Evolutionary conservation across 768 basidiomycete species (phyloP).

Genomic region (Russula compacta): DNA sequence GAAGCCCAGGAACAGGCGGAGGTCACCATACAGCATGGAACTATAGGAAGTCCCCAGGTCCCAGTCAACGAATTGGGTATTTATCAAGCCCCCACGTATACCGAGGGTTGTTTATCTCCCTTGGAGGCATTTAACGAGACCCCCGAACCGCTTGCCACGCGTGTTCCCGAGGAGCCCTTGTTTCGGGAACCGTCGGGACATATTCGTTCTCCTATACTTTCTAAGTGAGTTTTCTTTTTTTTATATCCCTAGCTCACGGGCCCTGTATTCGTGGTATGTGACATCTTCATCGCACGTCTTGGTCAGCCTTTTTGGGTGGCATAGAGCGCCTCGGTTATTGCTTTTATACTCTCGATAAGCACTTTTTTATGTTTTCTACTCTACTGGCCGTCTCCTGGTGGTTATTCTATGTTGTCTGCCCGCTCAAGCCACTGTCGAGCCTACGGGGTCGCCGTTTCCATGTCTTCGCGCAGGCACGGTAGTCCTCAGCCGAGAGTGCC

Average conservation of each 20-base stretch:
- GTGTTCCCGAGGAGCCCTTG: neutral
- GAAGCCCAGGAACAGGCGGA: neutral
- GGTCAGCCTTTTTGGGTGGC: neutral
- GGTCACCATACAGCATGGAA: neutral
- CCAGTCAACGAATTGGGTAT: constrained; percentile 9
- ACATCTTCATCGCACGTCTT: neutral
- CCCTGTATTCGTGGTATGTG: neutral
- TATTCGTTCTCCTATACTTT: constrained; percentile 18
- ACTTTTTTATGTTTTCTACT: neutral
- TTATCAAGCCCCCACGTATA: neutral
- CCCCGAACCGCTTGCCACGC: neutral
- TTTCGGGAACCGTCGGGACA: constrained; percentile 7
- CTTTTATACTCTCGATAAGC: neutral
- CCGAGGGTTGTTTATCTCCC: constrained; percentile 5
- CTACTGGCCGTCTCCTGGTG: neutral
- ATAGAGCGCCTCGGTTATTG: neutral
- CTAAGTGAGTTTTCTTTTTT: constrained; percentile 14
- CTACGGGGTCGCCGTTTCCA: neutral
- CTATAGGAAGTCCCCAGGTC: neutral
- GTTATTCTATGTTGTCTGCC: neutral
- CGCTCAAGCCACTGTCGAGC: neutral
- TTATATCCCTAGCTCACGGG: neutral
- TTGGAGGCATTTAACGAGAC: constrained; percentile 8
- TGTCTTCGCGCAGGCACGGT: neutral
- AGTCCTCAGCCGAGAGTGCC: neutral